A percentile compares a stretch with the other conserved stretches of the same genome.
phyloP scores from a whole-genome alignment of 306 rosid species.

The Ormosia semicastrata region DNA sequence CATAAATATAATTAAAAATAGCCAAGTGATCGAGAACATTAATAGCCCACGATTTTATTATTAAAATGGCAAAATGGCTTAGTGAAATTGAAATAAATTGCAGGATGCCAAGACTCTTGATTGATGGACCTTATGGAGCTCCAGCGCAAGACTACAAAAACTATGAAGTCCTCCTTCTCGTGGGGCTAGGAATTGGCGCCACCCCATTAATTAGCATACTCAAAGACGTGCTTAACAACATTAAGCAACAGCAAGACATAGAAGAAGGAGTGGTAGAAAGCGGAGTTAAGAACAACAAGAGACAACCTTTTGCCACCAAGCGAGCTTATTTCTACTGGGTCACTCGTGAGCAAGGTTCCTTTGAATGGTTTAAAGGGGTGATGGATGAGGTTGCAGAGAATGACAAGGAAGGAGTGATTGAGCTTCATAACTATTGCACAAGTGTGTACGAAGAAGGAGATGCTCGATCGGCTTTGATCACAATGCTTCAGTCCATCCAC shows the following conservation, averaged over 20 bases:
- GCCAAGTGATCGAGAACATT: not conserved
- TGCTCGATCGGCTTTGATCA: slow-evolving; percentile 73
- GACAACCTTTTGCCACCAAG: slow-evolving; percentile 59
- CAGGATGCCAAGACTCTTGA: slow-evolving; percentile 72
- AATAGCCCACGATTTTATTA: not conserved
- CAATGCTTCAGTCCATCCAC: slow-evolving; percentile 82
- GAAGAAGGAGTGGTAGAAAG: slow-evolving; percentile 43
- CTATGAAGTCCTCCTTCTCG: slow-evolving; percentile 83
- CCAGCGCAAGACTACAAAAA: slow-evolving; percentile 89
- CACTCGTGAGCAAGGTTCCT: slow-evolving; percentile 81
- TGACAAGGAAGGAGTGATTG: slow-evolving; percentile 62
- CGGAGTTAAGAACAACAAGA: slow-evolving; percentile 36
- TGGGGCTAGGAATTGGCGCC: slow-evolving; percentile 88
- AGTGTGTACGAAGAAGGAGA: slow-evolving; percentile 93
- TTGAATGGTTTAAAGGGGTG: slow-evolving; percentile 86
- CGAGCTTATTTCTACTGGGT: slow-evolving; percentile 95
- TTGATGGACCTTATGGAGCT: slow-evolving; percentile 93
- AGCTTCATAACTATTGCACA: slow-evolving; percentile 80
- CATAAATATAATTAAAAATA: not conserved
- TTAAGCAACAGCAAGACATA: slow-evolving; percentile 51
- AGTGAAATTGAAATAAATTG: not conserved
- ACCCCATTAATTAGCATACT: slow-evolving; percentile 87
- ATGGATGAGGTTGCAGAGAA: slow-evolving; percentile 80
- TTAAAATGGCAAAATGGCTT: not conserved
- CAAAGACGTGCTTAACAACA: slow-evolving; percentile 81